Conservation (phyloP, 441 rosid genomes). For the Pelargonium citronellum region DNA sequence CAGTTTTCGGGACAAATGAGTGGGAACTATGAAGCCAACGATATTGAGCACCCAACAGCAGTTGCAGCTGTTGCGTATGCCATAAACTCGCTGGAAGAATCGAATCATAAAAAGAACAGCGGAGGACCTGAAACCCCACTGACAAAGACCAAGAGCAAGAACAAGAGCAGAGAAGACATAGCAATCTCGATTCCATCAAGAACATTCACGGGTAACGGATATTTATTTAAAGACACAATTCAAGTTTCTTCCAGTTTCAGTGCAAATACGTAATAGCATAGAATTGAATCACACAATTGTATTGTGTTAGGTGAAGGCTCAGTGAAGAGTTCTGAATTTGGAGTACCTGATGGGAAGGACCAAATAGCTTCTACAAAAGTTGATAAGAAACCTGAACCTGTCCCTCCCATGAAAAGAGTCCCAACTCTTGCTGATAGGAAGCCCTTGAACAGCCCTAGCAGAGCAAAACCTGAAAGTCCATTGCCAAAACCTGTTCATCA, state of each 20-base stretch:
- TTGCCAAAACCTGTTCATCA: neutral
- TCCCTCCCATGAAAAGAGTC: conserved; percentile 24
- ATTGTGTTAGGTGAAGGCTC: conserved; percentile 34
- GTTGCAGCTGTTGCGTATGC: conserved; percentile 78
- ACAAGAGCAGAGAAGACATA: conserved; percentile 31
- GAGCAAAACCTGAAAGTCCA: neutral
- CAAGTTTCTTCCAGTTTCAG: neutral
- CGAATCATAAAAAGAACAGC: conserved; percentile 20
- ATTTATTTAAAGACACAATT: neutral
- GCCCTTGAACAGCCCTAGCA: conserved; percentile 7
- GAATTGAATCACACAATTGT: neutral
- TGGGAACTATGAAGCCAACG: conserved; percentile 29
- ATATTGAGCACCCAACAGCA: conserved; percentile 43
- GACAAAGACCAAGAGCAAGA: conserved; percentile 12
- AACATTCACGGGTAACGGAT: neutral
- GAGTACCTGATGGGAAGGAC: conserved; percentile 18
- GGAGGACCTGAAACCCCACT: conserved; percentile 18
- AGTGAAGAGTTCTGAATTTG: conserved; percentile 18
- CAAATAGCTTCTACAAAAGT: conserved; percentile 21
- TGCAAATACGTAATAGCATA: neutral
- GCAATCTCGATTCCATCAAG: conserved; percentile 13
- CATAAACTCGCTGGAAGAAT: conserved; percentile 31
- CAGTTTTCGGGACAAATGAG: conserved; percentile 50
- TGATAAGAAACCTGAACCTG: conserved; percentile 15
- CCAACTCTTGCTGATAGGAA: conserved; percentile 23